Evolutionary conservation across 2,329 filamentous ascomycete species (phyloP), one percentile per base, ranked within the genome.

Genomic region (Calonectria pteridis): DNA sequence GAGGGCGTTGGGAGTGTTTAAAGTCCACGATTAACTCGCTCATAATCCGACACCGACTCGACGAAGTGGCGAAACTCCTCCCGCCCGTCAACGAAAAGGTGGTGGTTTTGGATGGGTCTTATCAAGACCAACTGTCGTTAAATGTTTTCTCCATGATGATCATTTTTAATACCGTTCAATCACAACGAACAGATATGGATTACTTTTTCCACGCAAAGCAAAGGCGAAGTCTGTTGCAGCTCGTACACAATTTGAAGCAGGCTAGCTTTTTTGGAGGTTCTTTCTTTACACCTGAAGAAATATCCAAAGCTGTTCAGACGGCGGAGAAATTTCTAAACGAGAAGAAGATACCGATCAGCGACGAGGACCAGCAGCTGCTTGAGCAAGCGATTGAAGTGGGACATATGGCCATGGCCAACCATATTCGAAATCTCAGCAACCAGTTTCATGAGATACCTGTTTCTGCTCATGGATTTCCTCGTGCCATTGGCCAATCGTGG

Each of bases 151-250:
- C 94, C 0, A 94, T 97, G 84, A 92, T 95, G 81, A 91, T 98
- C 59, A 93, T 94, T 2, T 93, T 95, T 77, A 98, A 98, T 81
- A 92, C 95, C 0, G 92, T 98, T 0, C 96, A 96, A 29, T 98
- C 95, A 6, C 94, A 98, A 81, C 89, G 96, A 14, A 92, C 90
- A 0, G 96, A 96, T 78, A 88, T 91, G 69, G 96, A 98, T 82
- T 98, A 98, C 81, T 93, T 98, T 76, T 98, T 98, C 78, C 94
- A 98, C 78, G 90, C 91, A 0, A 91, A 89, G 16, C 96, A 96
- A 78, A 86, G 90, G 35, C 93, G 92, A 75, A 88, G 89, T 49
- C 86, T 98, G 16, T 85, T 92, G 31, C 87, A 91, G 67, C 86
- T 98, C 2, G 93, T 98, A 6, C 89, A 89, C 69, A 98, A 98